phyloP scores from a whole-genome alignment of 352 stramenopile species.

The Plasmopara muralis region DNA sequence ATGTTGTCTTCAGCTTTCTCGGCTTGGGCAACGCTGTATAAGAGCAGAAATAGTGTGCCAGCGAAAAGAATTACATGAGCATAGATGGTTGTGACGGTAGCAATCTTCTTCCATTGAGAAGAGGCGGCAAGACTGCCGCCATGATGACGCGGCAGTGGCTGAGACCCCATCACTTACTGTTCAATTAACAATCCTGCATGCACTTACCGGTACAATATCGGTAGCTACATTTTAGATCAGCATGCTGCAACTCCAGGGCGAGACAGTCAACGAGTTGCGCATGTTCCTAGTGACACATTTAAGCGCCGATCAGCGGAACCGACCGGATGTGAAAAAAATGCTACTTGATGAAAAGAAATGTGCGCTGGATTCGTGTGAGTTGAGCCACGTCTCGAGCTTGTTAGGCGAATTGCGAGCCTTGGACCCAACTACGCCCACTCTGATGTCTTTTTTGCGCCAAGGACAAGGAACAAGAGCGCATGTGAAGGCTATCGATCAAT shows the following conservation, averaged over 20 bases:
- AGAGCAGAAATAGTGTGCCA: constrained; percentile 12
- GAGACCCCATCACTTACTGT: constrained; percentile 6
- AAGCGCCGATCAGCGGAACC: constrained; percentile 2
- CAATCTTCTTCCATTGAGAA: not conserved
- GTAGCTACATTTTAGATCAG: not conserved
- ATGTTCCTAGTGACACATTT: constrained; percentile 26
- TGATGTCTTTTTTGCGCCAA: constrained; percentile 23
- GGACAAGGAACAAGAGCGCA: constrained; percentile 7
- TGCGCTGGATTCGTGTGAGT: constrained; percentile 14
- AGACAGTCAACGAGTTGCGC: constrained; percentile 17
- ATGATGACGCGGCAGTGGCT: constrained; percentile 23
- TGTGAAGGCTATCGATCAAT: constrained; percentile 1
- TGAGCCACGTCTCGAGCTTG: constrained; percentile 20
- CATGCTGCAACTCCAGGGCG: constrained; percentile 12
- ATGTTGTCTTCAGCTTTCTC: constrained; percentile 9
- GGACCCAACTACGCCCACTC: constrained; percentile 19
- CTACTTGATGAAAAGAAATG: constrained; percentile 8
- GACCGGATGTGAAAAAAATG: constrained; percentile 15
- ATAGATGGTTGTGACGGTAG: constrained; percentile 9
- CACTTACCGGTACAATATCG: not conserved
- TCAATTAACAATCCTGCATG: not conserved
- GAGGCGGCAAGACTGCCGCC: not conserved
- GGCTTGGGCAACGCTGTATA: constrained; percentile 5
- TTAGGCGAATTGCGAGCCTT: constrained; percentile 15
- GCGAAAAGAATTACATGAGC: constrained; percentile 12